These are phyloP conservation scores for Solanum etuberosum DNA, from an alignment of 257 asterid genomes.

Conservation along the genomic window DNA sequence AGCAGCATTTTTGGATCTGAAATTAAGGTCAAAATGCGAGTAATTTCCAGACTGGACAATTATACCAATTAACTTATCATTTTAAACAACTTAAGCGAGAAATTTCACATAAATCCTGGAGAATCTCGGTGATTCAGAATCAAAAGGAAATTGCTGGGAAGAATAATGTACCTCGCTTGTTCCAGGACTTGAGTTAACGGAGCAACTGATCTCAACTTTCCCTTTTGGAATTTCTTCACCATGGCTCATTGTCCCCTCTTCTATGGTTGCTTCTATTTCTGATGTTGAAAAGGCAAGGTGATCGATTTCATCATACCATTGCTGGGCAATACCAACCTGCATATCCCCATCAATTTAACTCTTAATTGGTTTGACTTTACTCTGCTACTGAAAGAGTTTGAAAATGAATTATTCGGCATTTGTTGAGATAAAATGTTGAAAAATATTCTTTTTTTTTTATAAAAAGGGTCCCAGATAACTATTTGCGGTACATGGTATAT, in stretches of 20 bases:
- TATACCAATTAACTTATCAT: background rate
- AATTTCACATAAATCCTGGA: background rate
- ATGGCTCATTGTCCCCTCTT: constrained; percentile 10
- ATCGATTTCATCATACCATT: constrained; percentile 71
- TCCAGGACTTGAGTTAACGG: constrained; percentile 78
- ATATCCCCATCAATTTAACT: constrained; percentile 1
- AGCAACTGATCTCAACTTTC: constrained; percentile 44
- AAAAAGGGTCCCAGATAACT: background rate
- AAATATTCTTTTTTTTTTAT: background rate
- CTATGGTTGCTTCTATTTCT: constrained; percentile 22
- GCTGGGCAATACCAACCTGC: constrained; percentile 70
- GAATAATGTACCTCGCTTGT: constrained; percentile 61
- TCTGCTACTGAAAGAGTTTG: background rate
- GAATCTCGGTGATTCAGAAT: background rate
- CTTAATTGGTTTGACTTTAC: background rate
- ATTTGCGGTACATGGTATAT: background rate
- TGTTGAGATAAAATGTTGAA: background rate
- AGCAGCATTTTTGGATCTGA: background rate
- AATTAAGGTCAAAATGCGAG: background rate
- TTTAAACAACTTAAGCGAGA: background rate
- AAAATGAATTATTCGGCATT: background rate
- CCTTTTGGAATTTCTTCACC: constrained; percentile 30
- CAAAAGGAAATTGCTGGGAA: background rate
- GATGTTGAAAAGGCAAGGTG: constrained; percentile 29
- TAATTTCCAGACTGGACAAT: background rate